Conservation (phyloP, 2,329 filamentous ascomycete species). For the Bipolaris cookei region DNA sequence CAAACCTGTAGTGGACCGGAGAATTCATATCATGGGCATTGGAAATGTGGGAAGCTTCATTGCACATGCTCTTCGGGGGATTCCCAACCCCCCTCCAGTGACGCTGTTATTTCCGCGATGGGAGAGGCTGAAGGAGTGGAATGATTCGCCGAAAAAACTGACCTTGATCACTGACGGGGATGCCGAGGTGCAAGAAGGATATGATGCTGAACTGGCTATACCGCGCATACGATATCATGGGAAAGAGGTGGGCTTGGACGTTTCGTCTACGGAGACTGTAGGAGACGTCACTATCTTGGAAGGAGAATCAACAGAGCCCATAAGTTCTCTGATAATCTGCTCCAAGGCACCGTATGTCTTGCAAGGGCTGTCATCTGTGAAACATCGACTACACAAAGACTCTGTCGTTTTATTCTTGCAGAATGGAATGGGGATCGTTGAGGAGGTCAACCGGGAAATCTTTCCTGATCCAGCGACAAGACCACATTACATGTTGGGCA, state of each 20-base stretch:
- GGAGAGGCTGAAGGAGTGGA: conserved; percentile 55
- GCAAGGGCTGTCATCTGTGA: conserved; percentile 69
- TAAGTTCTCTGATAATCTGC: conserved; percentile 77
- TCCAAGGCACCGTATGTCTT: conserved; percentile 75
- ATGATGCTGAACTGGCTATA: conserved; percentile 54
- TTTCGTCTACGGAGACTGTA: conserved; percentile 13
- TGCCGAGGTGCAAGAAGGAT: conserved; percentile 50
- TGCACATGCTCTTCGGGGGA: conserved; percentile 71
- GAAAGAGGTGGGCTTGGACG: conserved; percentile 35
- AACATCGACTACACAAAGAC: conserved; percentile 68
- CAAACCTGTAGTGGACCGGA: conserved; percentile 35
- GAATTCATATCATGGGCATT: conserved; percentile 72
- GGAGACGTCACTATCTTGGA: conserved; percentile 13
- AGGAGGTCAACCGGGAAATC: conserved; percentile 72
- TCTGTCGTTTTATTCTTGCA: conserved; percentile 79
- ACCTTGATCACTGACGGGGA: conserved; percentile 55
- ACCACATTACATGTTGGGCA: conserved; percentile 78
- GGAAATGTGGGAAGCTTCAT: conserved; percentile 83
- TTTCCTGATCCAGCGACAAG: conserved; percentile 70
- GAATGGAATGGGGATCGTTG: conserved; percentile 83
- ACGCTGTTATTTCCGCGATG: conserved; percentile 77
- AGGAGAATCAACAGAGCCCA: conserved; percentile 54
- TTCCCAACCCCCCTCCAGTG: conserved; percentile 70
- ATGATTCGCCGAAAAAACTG: conserved; percentile 52
- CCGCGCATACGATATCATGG: conserved; percentile 49